Percentiles rank a stretch among this genome's conserved stretches.
Evolutionary conservation across 208 protist genomes (phyloP).

Genomic region (Endotrypanum monterogeii): DNA sequence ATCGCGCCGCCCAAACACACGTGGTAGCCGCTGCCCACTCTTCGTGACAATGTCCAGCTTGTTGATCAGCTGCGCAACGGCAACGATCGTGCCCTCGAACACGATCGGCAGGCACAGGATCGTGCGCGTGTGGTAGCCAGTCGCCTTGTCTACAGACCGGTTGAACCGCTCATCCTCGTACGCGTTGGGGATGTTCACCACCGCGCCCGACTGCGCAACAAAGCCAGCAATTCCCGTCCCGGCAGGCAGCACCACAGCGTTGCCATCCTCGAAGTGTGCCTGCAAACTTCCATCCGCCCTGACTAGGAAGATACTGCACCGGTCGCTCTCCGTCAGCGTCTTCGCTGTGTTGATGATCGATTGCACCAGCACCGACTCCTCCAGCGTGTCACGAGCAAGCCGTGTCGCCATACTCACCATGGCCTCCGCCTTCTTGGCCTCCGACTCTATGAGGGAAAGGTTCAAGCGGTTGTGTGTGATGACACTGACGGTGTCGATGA

Average conservation of each 20-base stretch:
- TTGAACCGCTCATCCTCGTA: conserved; percentile 78
- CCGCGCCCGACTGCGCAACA: conserved; percentile 54
- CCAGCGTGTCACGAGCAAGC: conserved; percentile 76
- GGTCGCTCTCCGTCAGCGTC: conserved; percentile 67
- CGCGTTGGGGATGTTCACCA: conserved; percentile 72
- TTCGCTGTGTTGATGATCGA: conserved; percentile 84
- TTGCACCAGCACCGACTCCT: conserved; percentile 69
- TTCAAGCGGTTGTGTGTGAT: conserved; percentile 28
- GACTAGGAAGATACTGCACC: conserved; percentile 76
- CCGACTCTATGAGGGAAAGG: conserved; percentile 23
- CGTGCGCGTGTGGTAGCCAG: conserved; percentile 68
- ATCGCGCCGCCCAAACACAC: conserved; percentile 56
- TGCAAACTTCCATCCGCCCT: conserved; percentile 52
- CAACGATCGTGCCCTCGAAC: conserved; percentile 70
- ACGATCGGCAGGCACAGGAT: conserved; percentile 76
- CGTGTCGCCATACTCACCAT: conserved; percentile 86
- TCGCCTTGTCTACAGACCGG: conserved; percentile 63
- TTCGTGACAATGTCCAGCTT: conserved; percentile 68
- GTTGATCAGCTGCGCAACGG: conserved; percentile 80
- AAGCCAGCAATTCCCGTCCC: conserved; percentile 71
- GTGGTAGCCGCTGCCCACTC: conserved; percentile 49
- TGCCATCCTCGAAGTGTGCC: conserved; percentile 77
- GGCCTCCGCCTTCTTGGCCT: conserved; percentile 66
- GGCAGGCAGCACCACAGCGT: conserved; percentile 52
- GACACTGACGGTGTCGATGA: conserved; percentile 39